phyloP scores from a whole-genome alignment of 1,139 yeast genomes.

The Taphrina populina region DNA sequence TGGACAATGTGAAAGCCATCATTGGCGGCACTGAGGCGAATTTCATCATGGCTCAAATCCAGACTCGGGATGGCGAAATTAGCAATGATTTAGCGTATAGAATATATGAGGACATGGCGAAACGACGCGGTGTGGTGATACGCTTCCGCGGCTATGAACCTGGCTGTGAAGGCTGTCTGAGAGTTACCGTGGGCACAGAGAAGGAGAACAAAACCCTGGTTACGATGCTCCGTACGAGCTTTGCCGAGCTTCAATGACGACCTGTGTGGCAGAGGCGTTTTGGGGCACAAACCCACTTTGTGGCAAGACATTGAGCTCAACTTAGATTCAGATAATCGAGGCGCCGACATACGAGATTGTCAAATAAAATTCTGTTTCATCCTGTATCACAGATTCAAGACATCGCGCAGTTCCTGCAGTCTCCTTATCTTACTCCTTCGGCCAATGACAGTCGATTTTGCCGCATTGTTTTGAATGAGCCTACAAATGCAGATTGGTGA shows the following conservation, averaged over 20 bases:
- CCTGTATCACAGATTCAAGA: too few relatives aligned
- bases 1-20: constrained; percentile 64
- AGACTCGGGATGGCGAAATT: constrained; percentile 58
- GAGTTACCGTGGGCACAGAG: constrained; percentile 82
- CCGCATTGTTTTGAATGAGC: too few relatives aligned
- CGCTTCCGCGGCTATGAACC: constrained; percentile 87
- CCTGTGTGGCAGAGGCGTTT: too few relatives aligned
- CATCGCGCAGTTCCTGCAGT: too few relatives aligned
- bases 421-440: too few relatives aligned
- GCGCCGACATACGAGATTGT: too few relatives aligned
- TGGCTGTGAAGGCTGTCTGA: constrained; percentile 81
- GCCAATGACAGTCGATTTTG: too few relatives aligned
- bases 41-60: constrained; percentile 70
- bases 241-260: constrained; percentile 4
- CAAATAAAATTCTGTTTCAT: too few relatives aligned
- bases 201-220: constrained; percentile 66
- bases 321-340: too few relatives aligned
- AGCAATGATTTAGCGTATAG: constrained; percentile 66
- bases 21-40: constrained; percentile 90
- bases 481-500: too few relatives aligned
- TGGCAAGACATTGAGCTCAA: too few relatives aligned
- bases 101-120: constrained; percentile 70
- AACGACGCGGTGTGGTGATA: constrained; percentile 71
- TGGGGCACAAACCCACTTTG: too few relatives aligned
- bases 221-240: constrained; percentile 38